Percentiles rank a stretch among this genome's conserved stretches.
These are phyloP conservation scores for Talaromyces trachyspermus DNA, from an alignment of 495 filamentous ascomycete species.

Conservation along the genomic window DNA sequence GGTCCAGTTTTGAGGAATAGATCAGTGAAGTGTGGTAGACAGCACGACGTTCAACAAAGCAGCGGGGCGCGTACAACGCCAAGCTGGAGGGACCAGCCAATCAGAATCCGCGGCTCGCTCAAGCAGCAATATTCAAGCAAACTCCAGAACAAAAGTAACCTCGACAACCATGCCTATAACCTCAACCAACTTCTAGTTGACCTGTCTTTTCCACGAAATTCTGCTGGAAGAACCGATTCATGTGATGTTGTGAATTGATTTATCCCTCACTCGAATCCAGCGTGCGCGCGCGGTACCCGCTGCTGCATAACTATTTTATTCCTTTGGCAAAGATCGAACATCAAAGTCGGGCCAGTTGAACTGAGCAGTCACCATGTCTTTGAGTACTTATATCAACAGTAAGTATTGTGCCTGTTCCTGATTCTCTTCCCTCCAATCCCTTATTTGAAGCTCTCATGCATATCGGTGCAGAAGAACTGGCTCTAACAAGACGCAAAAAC, in stretches of 20 bases:
- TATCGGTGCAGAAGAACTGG: not conserved
- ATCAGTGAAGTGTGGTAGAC: too few species aligned
- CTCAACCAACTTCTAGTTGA: not conserved
- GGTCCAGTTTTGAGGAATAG: too few species aligned
- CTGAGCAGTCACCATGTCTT: conserved; percentile 50
- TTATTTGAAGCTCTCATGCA: not conserved
- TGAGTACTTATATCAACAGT: conserved; percentile 62
- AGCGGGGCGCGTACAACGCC: too few species aligned
- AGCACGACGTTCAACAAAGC: too few species aligned
- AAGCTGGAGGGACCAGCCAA: too few species aligned
- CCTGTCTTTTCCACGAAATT: not conserved
- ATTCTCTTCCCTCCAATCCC: conserved; percentile 19
- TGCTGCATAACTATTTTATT: too few species aligned
- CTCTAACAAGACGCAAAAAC: not conserved
- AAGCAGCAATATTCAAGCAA: too few species aligned
- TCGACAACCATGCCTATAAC: not conserved
- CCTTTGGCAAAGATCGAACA: too few species aligned
- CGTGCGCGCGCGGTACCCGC: not conserved
- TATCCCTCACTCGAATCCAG: not conserved
- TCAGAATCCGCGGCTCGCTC: too few species aligned
- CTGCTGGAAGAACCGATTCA: not conserved
- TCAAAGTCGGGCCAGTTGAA: too few species aligned
- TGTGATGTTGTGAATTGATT: conserved; percentile 1
- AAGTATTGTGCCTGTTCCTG: too few species aligned
- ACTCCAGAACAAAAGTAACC: too few species aligned